Conservation (phyloP, 2,329 filamentous ascomycete species). For the Fusarium armeniacum region DNA sequence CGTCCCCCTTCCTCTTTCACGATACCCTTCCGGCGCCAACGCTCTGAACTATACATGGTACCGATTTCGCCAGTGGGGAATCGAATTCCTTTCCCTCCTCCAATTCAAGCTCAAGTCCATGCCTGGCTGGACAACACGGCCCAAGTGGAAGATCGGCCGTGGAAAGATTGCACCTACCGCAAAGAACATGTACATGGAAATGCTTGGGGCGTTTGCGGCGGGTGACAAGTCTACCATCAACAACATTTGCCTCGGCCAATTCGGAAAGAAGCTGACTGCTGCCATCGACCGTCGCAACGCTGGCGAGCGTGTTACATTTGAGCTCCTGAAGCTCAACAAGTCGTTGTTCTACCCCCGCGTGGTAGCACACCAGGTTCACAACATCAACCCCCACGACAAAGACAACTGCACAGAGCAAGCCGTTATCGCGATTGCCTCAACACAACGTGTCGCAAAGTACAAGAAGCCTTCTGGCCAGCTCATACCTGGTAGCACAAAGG, state of each 20-base stretch:
- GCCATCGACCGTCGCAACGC: constrained; percentile 67
- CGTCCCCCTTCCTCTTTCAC: constrained; percentile 58
- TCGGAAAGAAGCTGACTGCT: constrained; percentile 65
- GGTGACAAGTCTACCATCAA: constrained; percentile 67
- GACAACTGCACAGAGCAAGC: constrained; percentile 62
- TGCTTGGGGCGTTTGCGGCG: constrained; percentile 72
- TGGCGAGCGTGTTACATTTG: constrained; percentile 65
- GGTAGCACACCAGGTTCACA: constrained; percentile 67
- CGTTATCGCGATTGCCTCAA: constrained; percentile 71
- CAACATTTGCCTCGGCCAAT: constrained; percentile 66
- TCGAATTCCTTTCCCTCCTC: constrained; percentile 55
- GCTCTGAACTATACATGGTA: constrained; percentile 57
- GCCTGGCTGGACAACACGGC: constrained; percentile 58
- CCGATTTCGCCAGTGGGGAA: constrained; percentile 54
- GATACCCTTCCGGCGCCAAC: constrained; percentile 48
- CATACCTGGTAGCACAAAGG: constrained; percentile 63
- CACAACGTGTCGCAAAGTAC: constrained; percentile 66
- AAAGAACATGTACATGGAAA: constrained; percentile 70
- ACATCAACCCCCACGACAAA: constrained; percentile 60
- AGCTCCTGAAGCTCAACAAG: constrained; percentile 66
- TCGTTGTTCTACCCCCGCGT: constrained; percentile 62
- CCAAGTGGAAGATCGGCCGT: constrained; percentile 60
- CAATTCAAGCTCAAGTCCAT: constrained; percentile 62
- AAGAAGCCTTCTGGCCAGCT: constrained; percentile 55
- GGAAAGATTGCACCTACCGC: constrained; percentile 65